Percentiles rank a stretch among this genome's conserved stretches.
Conservation (phyloP, 441 rosid genomes). For the Arabidopsis lyrata region DNA sequence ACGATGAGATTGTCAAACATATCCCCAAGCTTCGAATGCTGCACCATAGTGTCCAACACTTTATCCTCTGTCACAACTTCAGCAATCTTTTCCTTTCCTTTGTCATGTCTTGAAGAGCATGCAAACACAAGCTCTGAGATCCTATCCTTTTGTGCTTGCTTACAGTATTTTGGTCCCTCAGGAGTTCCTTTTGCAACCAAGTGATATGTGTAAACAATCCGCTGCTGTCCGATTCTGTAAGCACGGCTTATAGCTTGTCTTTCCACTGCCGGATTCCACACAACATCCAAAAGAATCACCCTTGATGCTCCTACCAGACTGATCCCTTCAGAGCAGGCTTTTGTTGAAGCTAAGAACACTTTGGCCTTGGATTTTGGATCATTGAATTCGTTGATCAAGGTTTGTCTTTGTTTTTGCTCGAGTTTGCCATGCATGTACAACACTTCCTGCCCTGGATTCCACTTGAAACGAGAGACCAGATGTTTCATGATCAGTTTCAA, state of each 20-base stretch:
- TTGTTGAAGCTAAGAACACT: constrained; percentile 76
- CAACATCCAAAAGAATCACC: constrained; percentile 70
- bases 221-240: constrained; percentile 71
- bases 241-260: constrained; percentile 86
- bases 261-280: constrained; percentile 80
- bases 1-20: constrained; percentile 54
- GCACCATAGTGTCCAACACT: constrained; percentile 58
- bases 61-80: constrained; percentile 50
- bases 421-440: constrained; percentile 61
- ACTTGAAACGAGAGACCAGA: constrained; percentile 45
- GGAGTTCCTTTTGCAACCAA: constrained; percentile 59
- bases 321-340: constrained; percentile 83
- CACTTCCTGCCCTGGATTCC: constrained; percentile 59
- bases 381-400: constrained; percentile 59
- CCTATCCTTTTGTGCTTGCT: constrained; percentile 59
- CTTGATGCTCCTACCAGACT: constrained; percentile 82
- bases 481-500: constrained; percentile 55
- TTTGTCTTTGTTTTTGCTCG: constrained; percentile 54
- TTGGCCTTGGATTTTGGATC: constrained; percentile 53
- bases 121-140: constrained; percentile 62
- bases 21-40: constrained; percentile 42
- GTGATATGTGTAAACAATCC: constrained; percentile 65
- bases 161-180: constrained; percentile 59
- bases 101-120: constrained; percentile 38
- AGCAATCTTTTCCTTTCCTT: constrained; percentile 27